These are phyloP conservation scores for Cichorium intybus DNA, from an alignment of 140 eudicot genomes.

Conservation along the genomic window DNA sequence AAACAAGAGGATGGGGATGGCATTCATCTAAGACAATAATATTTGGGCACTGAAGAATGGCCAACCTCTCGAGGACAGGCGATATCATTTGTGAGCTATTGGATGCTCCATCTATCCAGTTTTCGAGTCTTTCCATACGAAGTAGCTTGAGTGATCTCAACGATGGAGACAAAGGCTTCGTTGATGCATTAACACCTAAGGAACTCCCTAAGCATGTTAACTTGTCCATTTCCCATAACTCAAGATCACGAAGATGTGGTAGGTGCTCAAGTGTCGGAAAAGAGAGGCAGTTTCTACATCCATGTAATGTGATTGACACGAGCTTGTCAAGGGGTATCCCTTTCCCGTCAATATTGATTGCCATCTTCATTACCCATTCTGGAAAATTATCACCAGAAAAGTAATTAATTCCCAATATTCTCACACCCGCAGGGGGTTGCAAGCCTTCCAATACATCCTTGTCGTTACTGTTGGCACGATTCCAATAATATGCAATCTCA, in stretches of 20 bases:
- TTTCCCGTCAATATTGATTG: no score
- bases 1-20: neutral
- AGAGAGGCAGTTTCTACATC: neutral
- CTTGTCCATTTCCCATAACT: neutral
- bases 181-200: no score
- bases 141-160: neutral
- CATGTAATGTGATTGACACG: neutral
- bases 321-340: neutral
- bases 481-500: neutral
- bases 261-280: neutral
- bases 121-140: no score
- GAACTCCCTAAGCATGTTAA: no score
- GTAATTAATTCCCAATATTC: neutral
- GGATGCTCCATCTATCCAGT: neutral
- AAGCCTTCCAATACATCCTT: constrained; percentile 10
- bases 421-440: neutral
- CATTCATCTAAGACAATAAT: neutral
- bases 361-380: no score
- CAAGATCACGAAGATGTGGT: neutral
- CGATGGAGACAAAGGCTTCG: no score
- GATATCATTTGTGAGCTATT: constrained; percentile 5
- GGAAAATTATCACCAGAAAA: no score
- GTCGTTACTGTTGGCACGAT: neutral
- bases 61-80: neutral
- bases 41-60: neutral